Conservation (phyloP, 768 basidiomycete genomes). For the Chiua virens region DNA sequence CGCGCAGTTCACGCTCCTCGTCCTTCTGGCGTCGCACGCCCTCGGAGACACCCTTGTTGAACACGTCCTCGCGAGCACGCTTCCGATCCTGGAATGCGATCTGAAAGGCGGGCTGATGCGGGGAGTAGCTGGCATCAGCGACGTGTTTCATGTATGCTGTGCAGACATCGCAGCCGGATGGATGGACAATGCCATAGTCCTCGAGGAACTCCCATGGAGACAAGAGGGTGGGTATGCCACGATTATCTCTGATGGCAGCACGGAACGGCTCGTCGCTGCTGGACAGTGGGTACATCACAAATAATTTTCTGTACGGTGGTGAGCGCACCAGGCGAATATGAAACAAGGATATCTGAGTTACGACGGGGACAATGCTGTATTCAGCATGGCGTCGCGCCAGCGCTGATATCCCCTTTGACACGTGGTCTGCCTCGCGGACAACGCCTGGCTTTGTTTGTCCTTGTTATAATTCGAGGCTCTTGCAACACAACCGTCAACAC, state of each 20-base stretch:
- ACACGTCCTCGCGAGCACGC: conserved; percentile 37
- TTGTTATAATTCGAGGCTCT: conserved; percentile 20
- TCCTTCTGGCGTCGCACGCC: conserved; percentile 42
- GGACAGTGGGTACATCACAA: conserved; percentile 34
- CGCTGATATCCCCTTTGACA: conserved; percentile 31
- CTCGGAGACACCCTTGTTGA: conserved; percentile 40
- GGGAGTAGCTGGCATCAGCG: conserved; percentile 39
- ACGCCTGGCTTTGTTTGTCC: conserved; percentile 29
- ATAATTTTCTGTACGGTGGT: conserved; percentile 7
- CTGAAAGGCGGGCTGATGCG: conserved; percentile 39
- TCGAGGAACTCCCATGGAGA: conserved; percentile 42
- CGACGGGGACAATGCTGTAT: conserved; percentile 6
- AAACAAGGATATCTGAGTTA: conserved; percentile 19
- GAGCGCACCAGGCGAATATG: neutral
- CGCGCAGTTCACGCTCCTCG: conserved; percentile 36
- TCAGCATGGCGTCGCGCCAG: conserved; percentile 1
- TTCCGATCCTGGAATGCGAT: conserved; percentile 41
- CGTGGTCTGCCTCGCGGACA: conserved; percentile 31
- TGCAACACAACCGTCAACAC: no score
- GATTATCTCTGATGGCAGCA: conserved; percentile 26
- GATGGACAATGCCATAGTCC: conserved; percentile 41
- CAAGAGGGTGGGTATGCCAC: conserved; percentile 33
- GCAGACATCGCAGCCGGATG: conserved; percentile 39
- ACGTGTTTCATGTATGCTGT: conserved; percentile 41
- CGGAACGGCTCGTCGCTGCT: conserved; percentile 34